Evolutionary conservation across 2,329 filamentous ascomycete species (phyloP).

Genomic region (Alternaria sp.): DNA sequence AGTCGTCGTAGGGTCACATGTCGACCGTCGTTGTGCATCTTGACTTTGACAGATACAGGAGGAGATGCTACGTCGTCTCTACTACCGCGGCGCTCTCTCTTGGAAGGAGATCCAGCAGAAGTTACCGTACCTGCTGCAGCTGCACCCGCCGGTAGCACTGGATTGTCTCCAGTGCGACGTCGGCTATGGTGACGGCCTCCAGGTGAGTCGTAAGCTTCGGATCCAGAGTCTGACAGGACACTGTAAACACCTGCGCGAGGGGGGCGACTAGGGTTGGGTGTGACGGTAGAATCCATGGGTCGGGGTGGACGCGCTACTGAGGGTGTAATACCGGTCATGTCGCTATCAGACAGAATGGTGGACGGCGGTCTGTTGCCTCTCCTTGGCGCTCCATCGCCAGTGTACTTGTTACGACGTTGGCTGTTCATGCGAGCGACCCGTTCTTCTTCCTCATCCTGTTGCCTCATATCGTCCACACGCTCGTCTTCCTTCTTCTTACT

Average conservation of each 20-base stretch:
- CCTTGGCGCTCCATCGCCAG: slow-evolving; percentile 66
- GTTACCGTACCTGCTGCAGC: slow-evolving; percentile 40
- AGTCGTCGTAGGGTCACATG: slow-evolving; percentile 69
- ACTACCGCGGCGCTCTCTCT: slow-evolving; percentile 44
- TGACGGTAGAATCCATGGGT: slow-evolving; percentile 37
- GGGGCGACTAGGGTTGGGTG: slow-evolving; percentile 45
- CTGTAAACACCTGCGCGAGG: slow-evolving; percentile 46
- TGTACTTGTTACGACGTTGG: slow-evolving; percentile 68
- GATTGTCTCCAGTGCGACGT: slow-evolving; percentile 39
- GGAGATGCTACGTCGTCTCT: slow-evolving; percentile 61
- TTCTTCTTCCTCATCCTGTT: slow-evolving; percentile 63
- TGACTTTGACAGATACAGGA: slow-evolving; percentile 70
- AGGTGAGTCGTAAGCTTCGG: slow-evolving; percentile 50
- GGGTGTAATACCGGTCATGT: slow-evolving; percentile 56
- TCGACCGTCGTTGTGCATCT: slow-evolving; percentile 70
- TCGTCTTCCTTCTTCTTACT: slow-evolving; percentile 67
- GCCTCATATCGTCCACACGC: slow-evolving; percentile 64
- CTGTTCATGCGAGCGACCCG: slow-evolving; percentile 62
- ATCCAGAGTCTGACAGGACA: slow-evolving; percentile 55
- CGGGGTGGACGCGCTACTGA: slow-evolving; percentile 52
- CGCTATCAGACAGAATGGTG: slow-evolving; percentile 56
- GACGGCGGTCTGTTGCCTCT: slow-evolving; percentile 44
- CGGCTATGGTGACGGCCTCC: slow-evolving; percentile 48
- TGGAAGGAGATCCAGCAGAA: slow-evolving; percentile 42
- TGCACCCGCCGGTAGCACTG: slow-evolving; percentile 39